Evolutionary conservation across 306 rosid species (phyloP).

Genomic region (Glycine soja): DNA sequence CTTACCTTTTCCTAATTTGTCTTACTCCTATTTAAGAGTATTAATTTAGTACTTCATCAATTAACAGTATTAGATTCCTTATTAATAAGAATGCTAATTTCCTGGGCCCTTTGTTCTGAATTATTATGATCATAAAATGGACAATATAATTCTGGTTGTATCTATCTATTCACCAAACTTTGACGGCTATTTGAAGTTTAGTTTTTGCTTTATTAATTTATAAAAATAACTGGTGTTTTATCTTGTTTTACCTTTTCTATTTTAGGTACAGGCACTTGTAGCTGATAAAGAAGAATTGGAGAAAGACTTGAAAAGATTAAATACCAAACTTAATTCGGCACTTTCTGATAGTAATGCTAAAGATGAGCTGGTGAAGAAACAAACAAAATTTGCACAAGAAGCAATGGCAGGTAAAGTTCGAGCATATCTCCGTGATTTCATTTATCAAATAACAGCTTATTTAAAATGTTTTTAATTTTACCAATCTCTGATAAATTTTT

Average conservation of each 20-base stretch:
- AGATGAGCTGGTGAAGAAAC: constrained; percentile 80
- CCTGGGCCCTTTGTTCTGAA: constrained; percentile 11
- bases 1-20: neutral
- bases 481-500: constrained; percentile 43
- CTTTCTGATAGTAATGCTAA: constrained; percentile 71
- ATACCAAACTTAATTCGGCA: constrained; percentile 65
- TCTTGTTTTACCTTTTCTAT: constrained; percentile 38
- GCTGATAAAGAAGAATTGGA: constrained; percentile 79
- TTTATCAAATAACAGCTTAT: constrained; percentile 15
- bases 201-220: constrained; percentile 1
- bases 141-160: constrained; percentile 2
- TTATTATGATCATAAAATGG: constrained; percentile 29
- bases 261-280: constrained; percentile 61
- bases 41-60: constrained; percentile 6
- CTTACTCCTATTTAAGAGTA: constrained; percentile 17
- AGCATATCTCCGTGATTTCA: constrained; percentile 7
- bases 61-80: constrained; percentile 23
- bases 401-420: constrained; percentile 68
- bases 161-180: neutral
- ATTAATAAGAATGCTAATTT: constrained; percentile 6
- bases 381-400: constrained; percentile 74
- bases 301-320: constrained; percentile 65
- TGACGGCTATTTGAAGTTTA: neutral
- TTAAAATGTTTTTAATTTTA: constrained; percentile 1
- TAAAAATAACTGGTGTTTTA: neutral